Evolutionary conservation across 1,139 yeast genomes (phyloP), one percentile per base, ranked within the genome.

Genomic region (Geotrichum bryndzae): DNA sequence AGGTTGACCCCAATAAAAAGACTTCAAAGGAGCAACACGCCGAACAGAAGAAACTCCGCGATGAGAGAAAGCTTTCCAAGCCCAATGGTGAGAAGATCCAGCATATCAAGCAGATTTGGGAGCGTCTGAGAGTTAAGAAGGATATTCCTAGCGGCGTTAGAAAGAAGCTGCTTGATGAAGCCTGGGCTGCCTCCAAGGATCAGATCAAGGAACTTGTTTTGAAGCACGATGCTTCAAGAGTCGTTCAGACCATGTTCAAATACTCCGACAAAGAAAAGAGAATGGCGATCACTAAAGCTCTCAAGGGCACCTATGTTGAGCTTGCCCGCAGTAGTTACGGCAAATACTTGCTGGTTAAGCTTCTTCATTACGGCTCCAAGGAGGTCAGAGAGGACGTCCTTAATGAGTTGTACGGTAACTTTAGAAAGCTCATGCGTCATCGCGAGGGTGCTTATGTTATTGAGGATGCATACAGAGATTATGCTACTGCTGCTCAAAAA

Each of bases 401-500:
- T 62, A 82, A 87, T 71, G 97, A 90, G 76, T 81, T 94, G 66
- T 96, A 91, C 72, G 98, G 98, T 59, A 87, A 87, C 70, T 83
- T 90, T 69, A 82, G 97, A 74, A 92, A 90, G 75, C 81, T 94
- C 67, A 91, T 94, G 95, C 86, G 96, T 80, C 98, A 94, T 76
- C 87, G 88, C 77, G 98, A 94, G 80, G 99, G 98, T 77, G 98
- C 98, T n/a, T 91, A 94, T 71, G 98, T 94, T 51, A 92, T 92
- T 66, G 98, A 94, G 77, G 99, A 94, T 79, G 82, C 91, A 69
- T 94, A 81, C 73, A 90, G 91, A 35, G 84, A 91, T 67, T 94
- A 92, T 74, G 84, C 97, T 4, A 85, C 91, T 35, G 82, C 87
- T 53, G 90, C 86, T 65, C 98, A 94, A 76, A 89, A 84, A 75